Base-by-base conservation (phyloP, 306 rosid genomes). In the Fagus sylvatica region DNA sequence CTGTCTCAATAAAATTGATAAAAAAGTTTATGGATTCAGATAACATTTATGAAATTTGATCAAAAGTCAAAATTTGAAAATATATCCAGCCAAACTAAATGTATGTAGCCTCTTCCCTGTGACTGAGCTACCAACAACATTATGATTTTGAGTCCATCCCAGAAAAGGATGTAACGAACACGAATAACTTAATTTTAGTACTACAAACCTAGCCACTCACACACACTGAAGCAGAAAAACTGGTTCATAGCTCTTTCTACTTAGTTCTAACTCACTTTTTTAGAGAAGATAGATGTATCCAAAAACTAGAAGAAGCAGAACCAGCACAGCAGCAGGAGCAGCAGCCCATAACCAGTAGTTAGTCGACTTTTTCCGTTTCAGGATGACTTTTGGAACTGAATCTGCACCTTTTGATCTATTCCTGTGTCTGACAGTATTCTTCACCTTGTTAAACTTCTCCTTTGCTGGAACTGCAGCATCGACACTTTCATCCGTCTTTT, bases 321-420 rank as follows among this genome's bases (percentile, higher is more conserved):
- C 85, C 11, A 91, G 37, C 83, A 78, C 64, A 34, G 86, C 94
- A 71, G 93, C 97, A 62, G 82, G 87, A 33, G 87, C 94, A 33
- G 87, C 94, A 67, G 82, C 80, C 99, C 98, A 93, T 4, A 85
- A 12, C 96, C 85, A 86, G 83, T 89, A 85, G 66, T 87, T 88
- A 43, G 66, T 80, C 0, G 98, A 73, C 87, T 75, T 95, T 70
- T 93, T 93, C 60, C 98, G 82, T 90, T 89, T 93, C 60, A 90
- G 82, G 41, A 93, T 65, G 37, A 37, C 93, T 81, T 90, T 95
- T 1, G 90, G 89, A 73, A 88, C 55, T 0, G 91, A 64, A 10
- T 85, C 93, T 0, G 79, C 70, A 5, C 89, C 97, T 77, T 88
- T 85, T 17, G 87, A 49, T 54, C 96, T 88, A 72, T 78, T 72